These are phyloP conservation scores for Phalaenopsis aphrodite DNA, from an alignment of 106 monocot genomes.

Conservation along the genomic window DNA sequence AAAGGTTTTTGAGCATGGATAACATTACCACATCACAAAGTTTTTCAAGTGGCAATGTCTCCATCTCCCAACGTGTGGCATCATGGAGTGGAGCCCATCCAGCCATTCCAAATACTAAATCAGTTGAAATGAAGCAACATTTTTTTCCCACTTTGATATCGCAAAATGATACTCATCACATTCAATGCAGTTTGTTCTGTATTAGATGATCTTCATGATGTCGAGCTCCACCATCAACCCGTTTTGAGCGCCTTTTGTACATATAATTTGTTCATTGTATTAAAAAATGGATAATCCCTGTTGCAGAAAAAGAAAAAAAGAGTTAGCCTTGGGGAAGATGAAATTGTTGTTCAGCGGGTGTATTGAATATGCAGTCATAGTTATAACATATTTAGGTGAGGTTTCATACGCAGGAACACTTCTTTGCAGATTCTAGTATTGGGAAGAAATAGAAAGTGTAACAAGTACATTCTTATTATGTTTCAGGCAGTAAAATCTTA, in stretches of 20 bases:
- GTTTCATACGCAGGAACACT: no score
- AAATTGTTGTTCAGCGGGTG: background rate
- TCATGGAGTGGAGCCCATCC: slow-evolving; percentile 22
- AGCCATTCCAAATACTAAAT: background rate
- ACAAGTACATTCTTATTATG: no score
- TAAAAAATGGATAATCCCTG: background rate
- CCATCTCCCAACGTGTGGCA: slow-evolving; percentile 18
- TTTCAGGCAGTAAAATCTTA: no score
- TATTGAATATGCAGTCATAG: background rate
- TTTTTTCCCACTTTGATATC: background rate
- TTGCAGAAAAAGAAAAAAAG: background rate
- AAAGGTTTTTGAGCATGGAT: slow-evolving; percentile 77
- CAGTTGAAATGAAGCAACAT: background rate
- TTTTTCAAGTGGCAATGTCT: slow-evolving; percentile 13
- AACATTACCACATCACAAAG: slow-evolving; percentile 32
- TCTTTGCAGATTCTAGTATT: no score
- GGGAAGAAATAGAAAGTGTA: no score
- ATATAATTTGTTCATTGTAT: slow-evolving; percentile 5
- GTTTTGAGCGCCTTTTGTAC: background rate
- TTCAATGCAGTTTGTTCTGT: background rate
- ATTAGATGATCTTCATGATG: slow-evolving; percentile 19
- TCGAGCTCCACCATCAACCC: slow-evolving; percentile 11
- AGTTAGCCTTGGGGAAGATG: background rate
- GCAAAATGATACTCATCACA: no score
- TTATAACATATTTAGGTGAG: background rate